Percentiles rank a stretch among this genome's conserved stretches.
phyloP scores from a whole-genome alignment of 2,329 filamentous ascomycete species.

The Fusarium sp. region DNA sequence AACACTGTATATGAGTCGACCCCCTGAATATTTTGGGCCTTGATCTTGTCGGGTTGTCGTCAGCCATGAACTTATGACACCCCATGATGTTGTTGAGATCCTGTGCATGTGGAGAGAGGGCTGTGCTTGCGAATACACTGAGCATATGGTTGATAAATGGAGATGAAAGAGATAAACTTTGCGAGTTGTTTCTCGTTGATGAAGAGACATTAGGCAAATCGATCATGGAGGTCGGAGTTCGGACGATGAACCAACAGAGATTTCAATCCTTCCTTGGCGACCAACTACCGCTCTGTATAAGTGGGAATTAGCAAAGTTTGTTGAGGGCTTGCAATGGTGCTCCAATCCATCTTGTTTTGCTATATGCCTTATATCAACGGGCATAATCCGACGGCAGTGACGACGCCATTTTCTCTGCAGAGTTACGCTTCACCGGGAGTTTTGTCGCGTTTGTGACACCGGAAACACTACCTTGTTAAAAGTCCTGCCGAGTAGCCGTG shows the following conservation, averaged over 20 bases:
- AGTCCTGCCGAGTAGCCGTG: constrained; percentile 6
- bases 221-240: constrained; percentile 8
- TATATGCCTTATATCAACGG: background rate
- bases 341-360: background rate
- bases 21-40: constrained; percentile 18
- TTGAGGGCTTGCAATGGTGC: background rate
- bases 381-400: background rate
- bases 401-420: background rate
- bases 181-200: constrained; percentile 25
- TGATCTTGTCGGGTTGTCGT: constrained; percentile 20
- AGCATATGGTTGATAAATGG: background rate
- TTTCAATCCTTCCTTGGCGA: background rate
- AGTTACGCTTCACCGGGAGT: constrained; percentile 16
- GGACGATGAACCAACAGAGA: constrained; percentile 10
- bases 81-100: constrained; percentile 9
- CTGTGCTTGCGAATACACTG: background rate
- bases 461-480: constrained; percentile 17
- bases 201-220: background rate
- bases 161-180: constrained; percentile 15
- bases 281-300: background rate
- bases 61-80: constrained; percentile 32
- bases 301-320: background rate
- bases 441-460: constrained; percentile 18
- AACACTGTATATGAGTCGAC: constrained; percentile 10
- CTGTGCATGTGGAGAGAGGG: background rate